These are phyloP conservation scores for Aspergillus ibericus DNA, from an alignment of 2,329 filamentous ascomycete genomes.

Conservation along the genomic window DNA sequence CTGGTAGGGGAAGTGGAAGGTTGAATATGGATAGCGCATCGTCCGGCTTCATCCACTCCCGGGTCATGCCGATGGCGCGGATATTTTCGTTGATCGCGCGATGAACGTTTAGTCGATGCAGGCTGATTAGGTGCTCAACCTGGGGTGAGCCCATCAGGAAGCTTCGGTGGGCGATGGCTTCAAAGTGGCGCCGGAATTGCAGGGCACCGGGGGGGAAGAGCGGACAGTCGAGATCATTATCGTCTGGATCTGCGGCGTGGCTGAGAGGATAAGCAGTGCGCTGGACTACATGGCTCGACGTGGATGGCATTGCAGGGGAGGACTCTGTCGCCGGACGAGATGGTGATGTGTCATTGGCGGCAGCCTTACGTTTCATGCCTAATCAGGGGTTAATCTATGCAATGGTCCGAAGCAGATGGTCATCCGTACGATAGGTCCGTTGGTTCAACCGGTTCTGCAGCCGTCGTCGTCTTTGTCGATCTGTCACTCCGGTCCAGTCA, in stretches of 20 bases:
- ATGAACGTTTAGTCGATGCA: constrained; percentile 39
- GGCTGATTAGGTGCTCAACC: constrained; percentile 28
- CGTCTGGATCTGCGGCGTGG: not conserved
- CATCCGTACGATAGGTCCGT: constrained; percentile 23
- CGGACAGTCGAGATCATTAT: not conserved
- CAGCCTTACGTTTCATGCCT: not conserved
- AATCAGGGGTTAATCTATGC: no score
- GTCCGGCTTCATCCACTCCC: constrained; percentile 20
- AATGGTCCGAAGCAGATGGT: not conserved
- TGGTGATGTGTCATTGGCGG: no score
- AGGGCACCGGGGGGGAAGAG: constrained; percentile 7
- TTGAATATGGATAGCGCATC: constrained; percentile 29
- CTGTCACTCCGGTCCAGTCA: constrained; percentile 29
- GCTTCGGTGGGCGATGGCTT: not conserved
- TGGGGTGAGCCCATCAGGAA: constrained; percentile 1
- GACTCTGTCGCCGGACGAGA: no score
- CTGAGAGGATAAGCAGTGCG: no score
- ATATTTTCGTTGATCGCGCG: constrained; percentile 33
- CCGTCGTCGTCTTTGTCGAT: constrained; percentile 23
- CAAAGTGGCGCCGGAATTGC: constrained; percentile 8
- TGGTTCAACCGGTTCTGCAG: constrained; percentile 32
- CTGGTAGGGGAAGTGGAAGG: not conserved
- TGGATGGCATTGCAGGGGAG: no score
- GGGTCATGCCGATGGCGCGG: constrained; percentile 26
- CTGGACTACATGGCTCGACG: no score